Evolutionary conservation across 2,329 filamentous ascomycete species (phyloP).

Genomic region (Orbilia javanica): DNA sequence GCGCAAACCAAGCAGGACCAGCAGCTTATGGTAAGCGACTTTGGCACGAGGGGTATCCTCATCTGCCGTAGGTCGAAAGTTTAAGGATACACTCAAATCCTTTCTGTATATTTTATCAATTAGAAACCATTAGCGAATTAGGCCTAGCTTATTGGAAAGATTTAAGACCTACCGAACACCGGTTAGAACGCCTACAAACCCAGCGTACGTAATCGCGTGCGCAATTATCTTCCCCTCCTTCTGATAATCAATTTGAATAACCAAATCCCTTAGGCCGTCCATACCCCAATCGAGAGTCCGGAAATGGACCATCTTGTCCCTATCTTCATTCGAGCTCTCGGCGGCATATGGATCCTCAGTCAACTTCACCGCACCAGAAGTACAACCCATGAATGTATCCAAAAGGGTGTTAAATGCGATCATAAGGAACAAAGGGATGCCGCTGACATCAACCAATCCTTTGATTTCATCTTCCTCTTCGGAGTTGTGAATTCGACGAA

Average conservation of each 20-base stretch:
- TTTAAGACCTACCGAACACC: constrained; percentile 66
- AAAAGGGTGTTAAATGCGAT: constrained; percentile 75
- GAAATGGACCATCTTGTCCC: constrained; percentile 69
- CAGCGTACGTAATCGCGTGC: constrained; percentile 69
- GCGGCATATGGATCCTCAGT: constrained; percentile 53
- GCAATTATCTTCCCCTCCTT: constrained; percentile 66
- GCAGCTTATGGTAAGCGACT: constrained; percentile 68
- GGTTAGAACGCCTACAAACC: constrained; percentile 70
- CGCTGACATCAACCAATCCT: constrained; percentile 70
- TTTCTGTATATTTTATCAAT: constrained; percentile 61
- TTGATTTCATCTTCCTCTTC: constrained; percentile 75
- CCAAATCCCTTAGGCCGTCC: constrained; percentile 65
- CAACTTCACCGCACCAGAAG: constrained; percentile 69
- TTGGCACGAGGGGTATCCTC: constrained; percentile 64
- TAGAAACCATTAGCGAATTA: background rate
- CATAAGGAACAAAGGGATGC: constrained; percentile 72
- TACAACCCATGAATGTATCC: constrained; percentile 76
- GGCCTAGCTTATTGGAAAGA: background rate
- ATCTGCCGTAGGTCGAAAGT: constrained; percentile 69
- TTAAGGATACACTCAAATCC: constrained; percentile 68
- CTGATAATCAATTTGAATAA: constrained; percentile 66
- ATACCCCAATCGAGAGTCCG: constrained; percentile 69
- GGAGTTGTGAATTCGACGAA: constrained; percentile 69
- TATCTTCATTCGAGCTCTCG: constrained; percentile 37
- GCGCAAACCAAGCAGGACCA: constrained; percentile 71